Evolutionary conservation across 306 rosid species (phyloP).

Genomic region (Glycyrrhiza uralensis): DNA sequence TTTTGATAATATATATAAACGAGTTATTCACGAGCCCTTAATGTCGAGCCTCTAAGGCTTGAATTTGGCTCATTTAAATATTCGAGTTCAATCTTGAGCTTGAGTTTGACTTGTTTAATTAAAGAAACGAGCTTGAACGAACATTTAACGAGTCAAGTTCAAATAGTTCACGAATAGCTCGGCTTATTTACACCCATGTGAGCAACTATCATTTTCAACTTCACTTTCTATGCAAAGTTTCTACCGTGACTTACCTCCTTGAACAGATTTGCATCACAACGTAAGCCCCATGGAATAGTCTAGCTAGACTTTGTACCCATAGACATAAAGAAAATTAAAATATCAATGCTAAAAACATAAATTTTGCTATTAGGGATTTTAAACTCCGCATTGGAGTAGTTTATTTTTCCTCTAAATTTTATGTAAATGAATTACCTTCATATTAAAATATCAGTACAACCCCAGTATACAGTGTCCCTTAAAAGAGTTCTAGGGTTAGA

Average conservation of each 20-base stretch:
- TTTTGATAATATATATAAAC: too few species aligned
- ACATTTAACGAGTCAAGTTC: too few species aligned
- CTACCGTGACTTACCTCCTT: background rate
- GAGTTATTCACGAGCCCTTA: too few species aligned
- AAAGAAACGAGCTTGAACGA: too few species aligned
- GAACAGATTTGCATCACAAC: background rate
- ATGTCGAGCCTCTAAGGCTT: too few species aligned
- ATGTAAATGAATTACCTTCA: background rate
- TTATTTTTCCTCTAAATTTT: background rate
- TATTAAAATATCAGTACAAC: background rate
- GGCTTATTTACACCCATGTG: too few species aligned
- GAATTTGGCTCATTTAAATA: too few species aligned
- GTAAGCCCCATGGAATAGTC: background rate
- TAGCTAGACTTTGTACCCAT: background rate
- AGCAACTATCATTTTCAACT: too few species aligned
- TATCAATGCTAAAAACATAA: background rate
- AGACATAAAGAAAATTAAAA: background rate
- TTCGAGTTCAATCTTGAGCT: too few species aligned
- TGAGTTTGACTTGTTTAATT: too few species aligned
- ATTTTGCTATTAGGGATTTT: background rate
- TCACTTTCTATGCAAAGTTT: background rate
- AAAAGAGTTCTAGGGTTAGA: constrained; percentile 12
- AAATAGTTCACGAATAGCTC: too few species aligned
- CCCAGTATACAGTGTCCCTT: background rate
- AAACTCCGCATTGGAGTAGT: background rate